A percentile compares a stretch with the other conserved stretches of the same genome.
phyloP scores from a whole-genome alignment of 768 basidiomycete species.

The Rhizopogon sp. region DNA sequence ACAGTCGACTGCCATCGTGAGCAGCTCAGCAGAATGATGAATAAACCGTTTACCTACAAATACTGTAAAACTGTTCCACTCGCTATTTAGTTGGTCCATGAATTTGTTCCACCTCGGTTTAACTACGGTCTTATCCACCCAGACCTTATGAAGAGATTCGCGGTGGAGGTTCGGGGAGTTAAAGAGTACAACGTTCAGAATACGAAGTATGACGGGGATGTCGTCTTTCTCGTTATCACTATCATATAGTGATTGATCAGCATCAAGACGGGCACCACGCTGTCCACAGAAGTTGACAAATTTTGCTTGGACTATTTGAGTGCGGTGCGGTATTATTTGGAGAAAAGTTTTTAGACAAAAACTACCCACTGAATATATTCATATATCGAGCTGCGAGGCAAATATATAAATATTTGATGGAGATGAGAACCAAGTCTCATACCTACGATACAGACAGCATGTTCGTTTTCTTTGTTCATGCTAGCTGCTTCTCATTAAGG shows the following conservation, averaged over 20 bases:
- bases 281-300: conserved; percentile 35
- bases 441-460: conserved; percentile 6
- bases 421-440: background rate
- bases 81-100: conserved; percentile 34
- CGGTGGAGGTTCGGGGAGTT: conserved; percentile 41
- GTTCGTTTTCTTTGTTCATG: conserved; percentile 1
- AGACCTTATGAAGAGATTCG: conserved; percentile 35
- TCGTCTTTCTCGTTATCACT: background rate
- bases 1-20: conserved; percentile 36
- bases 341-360: background rate
- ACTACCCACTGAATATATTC: conserved; percentile 4
- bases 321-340: background rate
- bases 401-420: background rate
- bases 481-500: conserved; percentile 1
- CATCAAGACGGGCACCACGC: conserved; percentile 29
- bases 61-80: conserved; percentile 45
- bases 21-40: background rate
- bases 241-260: conserved; percentile 19
- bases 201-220: background rate
- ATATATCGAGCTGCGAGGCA: conserved; percentile 3
- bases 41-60: conserved; percentile 31
- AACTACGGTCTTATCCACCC: conserved; percentile 39
- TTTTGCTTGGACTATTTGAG: conserved; percentile 15
- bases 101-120: conserved; percentile 34
- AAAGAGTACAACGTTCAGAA: conserved; percentile 30